Evolutionary conservation across 2,329 filamentous ascomycete species (phyloP).

Genomic region (Trichoderma atroviride): DNA sequence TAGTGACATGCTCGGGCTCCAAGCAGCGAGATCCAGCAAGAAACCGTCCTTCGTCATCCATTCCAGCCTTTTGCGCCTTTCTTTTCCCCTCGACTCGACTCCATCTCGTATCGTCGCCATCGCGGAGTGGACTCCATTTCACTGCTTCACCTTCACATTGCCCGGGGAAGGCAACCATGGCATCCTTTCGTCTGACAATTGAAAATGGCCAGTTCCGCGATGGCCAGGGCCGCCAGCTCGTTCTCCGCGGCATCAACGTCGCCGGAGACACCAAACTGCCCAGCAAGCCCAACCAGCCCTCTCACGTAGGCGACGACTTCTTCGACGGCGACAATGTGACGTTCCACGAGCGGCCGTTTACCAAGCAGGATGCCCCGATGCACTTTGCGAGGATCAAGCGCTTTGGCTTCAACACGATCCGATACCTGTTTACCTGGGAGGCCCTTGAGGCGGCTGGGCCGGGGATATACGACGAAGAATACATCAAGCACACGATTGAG

Average conservation of each 20-base stretch:
- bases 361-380: slow-evolving; percentile 75
- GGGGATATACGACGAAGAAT: slow-evolving; percentile 89
- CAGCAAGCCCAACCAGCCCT: slow-evolving; percentile 76
- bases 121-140: background rate
- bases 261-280: slow-evolving; percentile 90
- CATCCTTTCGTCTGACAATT: slow-evolving; percentile 75
- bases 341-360: slow-evolving; percentile 85
- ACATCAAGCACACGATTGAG: slow-evolving; percentile 87
- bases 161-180: slow-evolving; percentile 55
- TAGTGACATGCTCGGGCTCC: slow-evolving; percentile 12
- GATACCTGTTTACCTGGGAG: slow-evolving; percentile 98
- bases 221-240: slow-evolving; percentile 76
- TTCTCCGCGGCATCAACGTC: slow-evolving; percentile 90
- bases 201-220: slow-evolving; percentile 87
- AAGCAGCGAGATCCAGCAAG: background rate
- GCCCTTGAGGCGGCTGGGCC: slow-evolving; percentile 94
- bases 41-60: slow-evolving; percentile 4
- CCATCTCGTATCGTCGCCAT: background rate
- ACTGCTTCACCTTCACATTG: background rate
- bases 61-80: background rate
- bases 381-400: slow-evolving; percentile 86
- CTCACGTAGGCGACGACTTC: slow-evolving; percentile 76
- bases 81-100: background rate
- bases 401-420: slow-evolving; percentile 94
- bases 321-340: slow-evolving; percentile 91